Base-by-base conservation (phyloP, 1,284 basidiomycete species). In the Chalciporus sp. region DNA sequence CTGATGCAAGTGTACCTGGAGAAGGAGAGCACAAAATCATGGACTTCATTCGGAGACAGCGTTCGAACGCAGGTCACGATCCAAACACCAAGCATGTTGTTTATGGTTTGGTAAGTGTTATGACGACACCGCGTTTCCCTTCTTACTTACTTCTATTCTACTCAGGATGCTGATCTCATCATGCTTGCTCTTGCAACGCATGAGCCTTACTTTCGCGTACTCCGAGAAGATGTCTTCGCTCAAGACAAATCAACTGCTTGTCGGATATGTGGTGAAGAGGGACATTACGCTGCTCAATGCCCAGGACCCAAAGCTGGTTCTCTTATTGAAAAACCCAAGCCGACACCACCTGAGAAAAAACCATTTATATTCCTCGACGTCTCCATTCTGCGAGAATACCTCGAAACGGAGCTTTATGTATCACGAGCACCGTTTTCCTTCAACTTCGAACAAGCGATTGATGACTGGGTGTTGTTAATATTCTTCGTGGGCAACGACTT, bases 401-500 rank as follows among this genome's bases (percentile, higher is more conserved):
- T 99, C 63, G 91, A 95, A 73, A 86, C 94, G 68, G 97, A 99
- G 72, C 87, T 99, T 64, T 86, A 93, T 73, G 80, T 97, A 23
- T 80, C 90, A 11, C 76, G 84, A 55, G 74, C 82, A 14, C 78
- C 88, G 1, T 97, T 98, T 75, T 85, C 88, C n/a, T 99, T 96
- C 80, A 88, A 94, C 67, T 79, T 97, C 69, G 97, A 99, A 74
- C 88, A 92, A 71, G 95, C 97, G 35, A 94, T 99, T 73, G 97
- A 99, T 81, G 97, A 99, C 73, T 99, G 97, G 96, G 94, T 99
- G 65, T 88, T 99, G 70, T 81, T 99, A 66, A 98, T 98, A 67
- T 98, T 99, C 84, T 98, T 99, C 73, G 96, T 99, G 68, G 97
- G 97, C 64, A 99, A 99, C 79, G 97, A 99, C 77, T 99, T 99